These are phyloP conservation scores for Actinomucor elegans DNA, from an alignment of 371 early-diverging fungal genomes.

Conservation along the genomic window DNA sequence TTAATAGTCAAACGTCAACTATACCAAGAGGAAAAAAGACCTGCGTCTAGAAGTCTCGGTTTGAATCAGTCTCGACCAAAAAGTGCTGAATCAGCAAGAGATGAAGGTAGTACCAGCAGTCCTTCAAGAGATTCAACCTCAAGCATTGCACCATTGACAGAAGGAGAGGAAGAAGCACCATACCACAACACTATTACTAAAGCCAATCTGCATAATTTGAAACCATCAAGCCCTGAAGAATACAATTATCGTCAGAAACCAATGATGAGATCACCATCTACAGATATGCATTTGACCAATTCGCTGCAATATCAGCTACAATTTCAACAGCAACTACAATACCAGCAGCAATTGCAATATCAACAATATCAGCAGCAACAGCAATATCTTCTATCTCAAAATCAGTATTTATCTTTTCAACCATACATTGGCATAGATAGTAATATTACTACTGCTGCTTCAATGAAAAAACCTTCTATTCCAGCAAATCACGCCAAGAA, in stretches of 20 bases:
- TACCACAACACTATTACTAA: too few relatives aligned
- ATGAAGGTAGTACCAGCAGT: constrained; percentile 2
- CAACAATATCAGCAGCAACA: constrained; percentile 10
- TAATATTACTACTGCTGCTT: too few relatives aligned
- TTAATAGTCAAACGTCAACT: not conserved
- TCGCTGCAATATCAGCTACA: too few relatives aligned
- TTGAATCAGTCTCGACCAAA: not conserved
- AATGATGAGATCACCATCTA: too few relatives aligned
- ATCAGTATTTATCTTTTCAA: not conserved
- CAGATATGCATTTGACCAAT: too few relatives aligned
- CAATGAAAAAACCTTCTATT: not conserved
- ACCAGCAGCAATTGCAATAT: constrained; percentile 4
- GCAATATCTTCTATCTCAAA: not conserved
- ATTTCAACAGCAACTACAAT: constrained; percentile 6
- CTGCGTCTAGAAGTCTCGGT: not conserved
- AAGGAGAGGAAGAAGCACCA: constrained; percentile 6
- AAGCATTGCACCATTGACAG: constrained; percentile 2
- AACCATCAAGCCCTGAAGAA: too few relatives aligned
- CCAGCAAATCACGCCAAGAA: not conserved
- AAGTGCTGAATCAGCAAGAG: not conserved
- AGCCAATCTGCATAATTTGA: too few relatives aligned
- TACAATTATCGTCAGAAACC: too few relatives aligned
- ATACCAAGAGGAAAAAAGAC: not conserved
- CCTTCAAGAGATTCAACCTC: constrained; percentile 1
- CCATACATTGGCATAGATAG: too few relatives aligned